These are phyloP conservation scores for Craterostigma plantagineum DNA, from an alignment of 257 asterid genomes.

Conservation along the genomic window DNA sequence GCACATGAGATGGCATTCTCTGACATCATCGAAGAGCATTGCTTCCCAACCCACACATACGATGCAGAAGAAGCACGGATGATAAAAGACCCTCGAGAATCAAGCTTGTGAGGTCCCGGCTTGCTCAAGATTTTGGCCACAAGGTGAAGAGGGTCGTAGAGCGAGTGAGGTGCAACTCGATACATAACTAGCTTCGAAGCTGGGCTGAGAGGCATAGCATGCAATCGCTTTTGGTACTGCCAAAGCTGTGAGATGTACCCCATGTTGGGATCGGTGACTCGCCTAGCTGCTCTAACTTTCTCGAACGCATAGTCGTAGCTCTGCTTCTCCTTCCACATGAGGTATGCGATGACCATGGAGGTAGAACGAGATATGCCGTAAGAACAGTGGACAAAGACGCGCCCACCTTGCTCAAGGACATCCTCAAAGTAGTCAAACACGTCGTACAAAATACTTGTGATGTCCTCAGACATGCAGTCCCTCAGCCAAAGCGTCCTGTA, in stretches of 20 bases:
- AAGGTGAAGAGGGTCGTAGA: constrained; percentile 64
- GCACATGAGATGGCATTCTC: constrained; percentile 68
- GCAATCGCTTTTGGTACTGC: constrained; percentile 61
- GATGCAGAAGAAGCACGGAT: constrained; percentile 63
- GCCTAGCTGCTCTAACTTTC: constrained; percentile 71
- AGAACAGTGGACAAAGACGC: constrained; percentile 84
- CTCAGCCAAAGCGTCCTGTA: constrained; percentile 93
- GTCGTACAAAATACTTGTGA: constrained; percentile 75
- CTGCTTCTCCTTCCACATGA: constrained; percentile 80
- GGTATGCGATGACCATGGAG: constrained; percentile 85
- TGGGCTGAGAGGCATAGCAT: constrained; percentile 66
- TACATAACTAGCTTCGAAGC: constrained; percentile 52
- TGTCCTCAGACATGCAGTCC: constrained; percentile 87
- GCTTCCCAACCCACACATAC: constrained; percentile 69
- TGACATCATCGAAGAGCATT: constrained; percentile 42
- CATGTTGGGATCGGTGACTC: constrained; percentile 80
- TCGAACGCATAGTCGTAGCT: constrained; percentile 84
- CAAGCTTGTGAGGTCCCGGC: constrained; percentile 34
- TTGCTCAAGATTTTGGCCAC: constrained; percentile 35
- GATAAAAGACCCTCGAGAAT: constrained; percentile 88
- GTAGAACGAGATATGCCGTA: constrained; percentile 91
- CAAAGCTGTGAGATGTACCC: constrained; percentile 79
- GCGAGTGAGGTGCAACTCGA: constrained; percentile 62
- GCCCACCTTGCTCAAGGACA: constrained; percentile 69
- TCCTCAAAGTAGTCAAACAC: constrained; percentile 94